Conservation (phyloP, 495 filamentous ascomycete genomes). For the Aspergillus incahuasiensis region DNA sequence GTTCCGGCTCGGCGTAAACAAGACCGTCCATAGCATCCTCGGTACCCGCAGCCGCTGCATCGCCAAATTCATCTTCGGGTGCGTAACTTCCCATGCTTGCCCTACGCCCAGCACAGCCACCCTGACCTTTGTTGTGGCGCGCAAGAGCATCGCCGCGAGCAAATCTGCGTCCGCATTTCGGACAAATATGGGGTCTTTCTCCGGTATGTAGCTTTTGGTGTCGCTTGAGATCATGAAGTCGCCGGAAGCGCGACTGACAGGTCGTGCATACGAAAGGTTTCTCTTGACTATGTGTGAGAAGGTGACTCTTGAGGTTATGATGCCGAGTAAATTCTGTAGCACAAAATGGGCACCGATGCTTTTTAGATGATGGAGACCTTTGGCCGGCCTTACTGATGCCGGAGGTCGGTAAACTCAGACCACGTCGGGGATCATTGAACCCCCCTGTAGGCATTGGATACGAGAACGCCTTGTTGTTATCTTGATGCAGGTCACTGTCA, state of each 20-base stretch:
- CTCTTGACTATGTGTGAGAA: conserved; percentile 97
- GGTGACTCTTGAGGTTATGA: conserved; percentile 98
- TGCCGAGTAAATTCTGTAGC: conserved; percentile 94
- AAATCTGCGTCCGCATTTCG: conserved; percentile 90
- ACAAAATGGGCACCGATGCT: conserved; percentile 95
- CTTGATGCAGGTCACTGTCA: conserved; percentile 38
- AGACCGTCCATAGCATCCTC: conserved; percentile 77
- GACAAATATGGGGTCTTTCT: conserved; percentile 89
- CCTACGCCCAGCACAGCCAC: conserved; percentile 87
- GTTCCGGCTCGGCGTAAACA: conserved; percentile 57
- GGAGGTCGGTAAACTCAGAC: conserved; percentile 72
- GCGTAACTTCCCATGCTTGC: conserved; percentile 83
- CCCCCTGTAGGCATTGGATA: conserved; percentile 47
- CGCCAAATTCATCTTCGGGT: conserved; percentile 70
- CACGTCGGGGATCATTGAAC: conserved; percentile 51
- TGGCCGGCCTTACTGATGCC: conserved; percentile 56
- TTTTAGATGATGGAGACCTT: conserved; percentile 73
- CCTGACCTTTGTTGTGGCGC: conserved; percentile 91
- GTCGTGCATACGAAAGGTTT: conserved; percentile 91
- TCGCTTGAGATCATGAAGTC: conserved; percentile 92
- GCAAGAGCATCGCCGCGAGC: conserved; percentile 93
- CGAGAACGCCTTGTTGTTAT: conserved; percentile 47
- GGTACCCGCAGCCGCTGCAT: conserved; percentile 41
- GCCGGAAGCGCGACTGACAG: conserved; percentile 83
- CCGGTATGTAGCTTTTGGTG: conserved; percentile 96